Evolutionary conservation across 2,329 filamentous ascomycete species (phyloP), one percentile per base, ranked within the genome.

Genomic region (Thielaviopsis musarum): DNA sequence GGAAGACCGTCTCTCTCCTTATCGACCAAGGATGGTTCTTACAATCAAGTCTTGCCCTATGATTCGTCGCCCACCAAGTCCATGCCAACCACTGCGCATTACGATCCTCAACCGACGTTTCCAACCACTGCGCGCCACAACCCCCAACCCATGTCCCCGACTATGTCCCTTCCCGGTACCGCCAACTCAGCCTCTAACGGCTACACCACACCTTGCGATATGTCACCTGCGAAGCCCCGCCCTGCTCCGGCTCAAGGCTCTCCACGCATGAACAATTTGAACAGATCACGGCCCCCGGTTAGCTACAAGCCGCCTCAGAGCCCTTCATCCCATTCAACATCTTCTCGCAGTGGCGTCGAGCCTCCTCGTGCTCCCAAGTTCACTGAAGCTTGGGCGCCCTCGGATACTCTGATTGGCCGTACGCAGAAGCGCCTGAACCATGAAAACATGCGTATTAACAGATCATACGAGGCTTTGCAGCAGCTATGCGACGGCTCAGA

Each of bases 361-460:
- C 54, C 61, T 69, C 52, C 72, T 70, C 75, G 76, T 34, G 64
- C 69, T 1, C 71, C 72, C 51, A 75, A 71, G 63, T 79, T 80
- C 64, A 79, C 74, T 5, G 78, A 81, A 65, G 72, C 76, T 0
- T 81, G 78, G 78, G 74, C 74, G 62, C 71, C 78, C 2, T 75
- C 76, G 0, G 77, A 81, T 48, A 78, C 77, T 1, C 73, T 80
- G 51, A 73, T 79, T 65, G 74, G 72, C 56, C 75, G 77, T 64
- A 81, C 78, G 2, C 75, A 79, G 62, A 72, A 80, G 64, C 74
- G 75, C n/a, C 34, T 59, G 6, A 74, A 75, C 63, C 70, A 71
- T 62, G 70, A 70, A 5, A 67, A 69, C 60, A 69, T 69, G 57
- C 67, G 66, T 56, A 66, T 65, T 41, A 68, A 58, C 19, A 69